Base-by-base conservation (phyloP, 164 flowering plant species). In the Aristolochia californica region DNA sequence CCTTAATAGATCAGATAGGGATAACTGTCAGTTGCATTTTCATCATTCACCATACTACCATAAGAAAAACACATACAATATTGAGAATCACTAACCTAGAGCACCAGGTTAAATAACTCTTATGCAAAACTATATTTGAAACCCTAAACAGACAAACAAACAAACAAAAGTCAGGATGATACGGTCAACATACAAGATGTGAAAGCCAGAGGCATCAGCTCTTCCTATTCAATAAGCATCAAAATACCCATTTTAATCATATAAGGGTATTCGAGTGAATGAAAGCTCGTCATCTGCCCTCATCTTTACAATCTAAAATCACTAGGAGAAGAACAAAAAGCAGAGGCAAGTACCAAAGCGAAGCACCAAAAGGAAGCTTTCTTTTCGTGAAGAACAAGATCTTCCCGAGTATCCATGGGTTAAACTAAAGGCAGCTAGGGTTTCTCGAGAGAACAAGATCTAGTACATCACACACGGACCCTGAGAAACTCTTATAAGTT, bases 271-370 rank as follows among this genome's bases (percentile, higher is more conserved):
- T n/a, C 22, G 10, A 12, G 20, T 8, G 1, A 18, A 48, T 17
- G 22, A n/a, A 17, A 48, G 51, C 51, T 48, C 51, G 22, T 48
- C 51, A 48, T 48, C n/a, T 48, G 51, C 22, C 51, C 51, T 18
- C 5, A 0, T n/a, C n/a, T 22, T 5, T 15, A 47, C 17, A 0
- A 48, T 16, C 10, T 2, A 28, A 28, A 28, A 2, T 28, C 34
- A 34, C 40, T 34, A 8, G 4, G 40, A 2, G 7, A 2, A 28
- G 7, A 28, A 9, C 7, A 34, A 1, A 7, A 34, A 34, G 4
- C 11, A 34, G 10, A 34, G 40, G 40, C 7, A 34, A 34, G 40
- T 34, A 34, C 40, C 40, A 34, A n/a, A n/a, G n/a, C n/a, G n/a
- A n/a, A n/a, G n/a, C n/a, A 34, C 40, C 40, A 34, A 34, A 34